phyloP scores from a whole-genome alignment of 805 yeast genomes.

The Wickerhamomyces hampshirensis region DNA sequence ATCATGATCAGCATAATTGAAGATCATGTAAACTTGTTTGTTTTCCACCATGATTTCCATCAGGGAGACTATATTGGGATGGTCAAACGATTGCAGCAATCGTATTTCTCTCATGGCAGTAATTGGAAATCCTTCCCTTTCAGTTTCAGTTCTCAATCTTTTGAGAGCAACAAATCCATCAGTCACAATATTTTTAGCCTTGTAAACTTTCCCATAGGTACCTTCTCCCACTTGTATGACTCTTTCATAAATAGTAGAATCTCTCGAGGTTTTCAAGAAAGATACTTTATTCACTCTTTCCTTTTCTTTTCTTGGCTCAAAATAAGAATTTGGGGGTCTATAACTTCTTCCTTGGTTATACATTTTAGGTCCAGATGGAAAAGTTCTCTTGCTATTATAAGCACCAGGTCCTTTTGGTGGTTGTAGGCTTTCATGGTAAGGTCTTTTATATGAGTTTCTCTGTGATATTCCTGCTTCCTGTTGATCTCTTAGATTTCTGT shows the following conservation, averaged over 20 bases:
- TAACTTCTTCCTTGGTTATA: background rate
- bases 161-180: slow-evolving; percentile 80
- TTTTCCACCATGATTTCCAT: slow-evolving; percentile 85
- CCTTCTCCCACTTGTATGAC: slow-evolving; percentile 97
- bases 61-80: slow-evolving; percentile 75
- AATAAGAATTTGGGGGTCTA: background rate
- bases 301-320: background rate
- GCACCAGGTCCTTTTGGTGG: background rate
- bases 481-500: no score
- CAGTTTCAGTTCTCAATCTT: slow-evolving; percentile 75
- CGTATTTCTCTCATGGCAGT: slow-evolving; percentile 93
- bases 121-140: slow-evolving; percentile 92
- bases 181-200: slow-evolving; percentile 70
- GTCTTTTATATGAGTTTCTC: background rate
- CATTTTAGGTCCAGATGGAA: background rate
- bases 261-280: slow-evolving; percentile 20
- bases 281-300: slow-evolving; percentile 9
- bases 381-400: background rate
- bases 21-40: slow-evolving; percentile 75
- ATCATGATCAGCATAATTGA: slow-evolving; percentile 92
- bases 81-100: slow-evolving; percentile 75
- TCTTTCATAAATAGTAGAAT: slow-evolving; percentile 48
- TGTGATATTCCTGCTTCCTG: no score
- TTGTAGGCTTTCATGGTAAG: background rate
- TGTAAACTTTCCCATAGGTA: slow-evolving; percentile 93